A percentile compares a stretch with the other conserved stretches of the same genome.
These are phyloP conservation scores for Royoungia palumana DNA, from an alignment of 768 basidiomycete species.

Conservation along the genomic window DNA sequence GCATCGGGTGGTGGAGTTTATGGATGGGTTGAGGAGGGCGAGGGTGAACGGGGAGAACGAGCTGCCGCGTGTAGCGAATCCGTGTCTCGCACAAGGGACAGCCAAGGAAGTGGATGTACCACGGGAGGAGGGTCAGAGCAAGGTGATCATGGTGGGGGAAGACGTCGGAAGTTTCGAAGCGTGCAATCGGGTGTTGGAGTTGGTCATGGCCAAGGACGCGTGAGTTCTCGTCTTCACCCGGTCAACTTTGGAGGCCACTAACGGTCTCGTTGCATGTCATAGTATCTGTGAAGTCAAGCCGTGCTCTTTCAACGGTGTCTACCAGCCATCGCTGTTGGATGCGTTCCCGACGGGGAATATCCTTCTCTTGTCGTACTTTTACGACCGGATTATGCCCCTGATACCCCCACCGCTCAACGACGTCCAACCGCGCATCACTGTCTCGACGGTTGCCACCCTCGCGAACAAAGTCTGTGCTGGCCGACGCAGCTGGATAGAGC, in stretches of 20 bases:
- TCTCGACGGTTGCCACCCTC: conserved; percentile 59
- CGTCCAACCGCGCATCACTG: conserved; percentile 34
- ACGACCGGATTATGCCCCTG: conserved; percentile 87
- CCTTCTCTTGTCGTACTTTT: conserved; percentile 96
- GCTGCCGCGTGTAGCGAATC: conserved; percentile 45
- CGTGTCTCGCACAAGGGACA: conserved; percentile 75
- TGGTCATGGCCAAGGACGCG: conserved; percentile 95
- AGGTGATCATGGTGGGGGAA: conserved; percentile 84
- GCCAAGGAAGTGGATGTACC: conserved; percentile 61
- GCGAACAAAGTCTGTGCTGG: conserved; percentile 77
- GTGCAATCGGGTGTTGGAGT: conserved; percentile 77
- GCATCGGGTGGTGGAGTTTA: conserved; percentile 89
- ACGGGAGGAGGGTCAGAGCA: conserved; percentile 38
- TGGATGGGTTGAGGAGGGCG: conserved; percentile 45
- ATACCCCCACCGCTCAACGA: conserved; percentile 36
- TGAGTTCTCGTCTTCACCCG: conserved; percentile 35
- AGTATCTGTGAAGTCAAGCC: conserved; percentile 89
- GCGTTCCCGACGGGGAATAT: conserved; percentile 84
- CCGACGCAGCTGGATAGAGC: conserved; percentile 50
- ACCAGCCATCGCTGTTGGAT: conserved; percentile 89
- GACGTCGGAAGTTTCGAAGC: conserved; percentile 82
- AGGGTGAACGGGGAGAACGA: conserved; percentile 2
- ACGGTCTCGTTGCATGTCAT: not conserved
- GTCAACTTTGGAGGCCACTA: not conserved
- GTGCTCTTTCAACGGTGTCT: conserved; percentile 96